A percentile compares a stretch with the other conserved stretches of the same genome.
Evolutionary conservation across 495 filamentous ascomycete genomes (phyloP).

Genomic region (Penicillium simplicissimum): DNA sequence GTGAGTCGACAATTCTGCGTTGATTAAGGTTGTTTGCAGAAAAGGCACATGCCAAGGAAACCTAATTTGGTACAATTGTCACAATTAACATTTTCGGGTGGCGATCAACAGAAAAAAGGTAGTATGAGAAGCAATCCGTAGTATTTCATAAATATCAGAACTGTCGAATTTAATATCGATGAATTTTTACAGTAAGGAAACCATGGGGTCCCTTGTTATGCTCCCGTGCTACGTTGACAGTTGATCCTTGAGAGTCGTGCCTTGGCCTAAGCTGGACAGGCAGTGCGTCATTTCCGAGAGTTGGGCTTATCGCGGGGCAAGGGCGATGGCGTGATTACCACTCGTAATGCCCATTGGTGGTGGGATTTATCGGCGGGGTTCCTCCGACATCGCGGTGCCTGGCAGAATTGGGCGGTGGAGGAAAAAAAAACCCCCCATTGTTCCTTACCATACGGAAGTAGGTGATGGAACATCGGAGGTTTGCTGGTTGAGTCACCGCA

Average conservation of each 20-base stretch:
- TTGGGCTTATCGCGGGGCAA: constrained; percentile 3
- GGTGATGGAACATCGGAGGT: constrained; percentile 4
- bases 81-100: neutral
- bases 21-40: constrained; percentile 6
- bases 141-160: neutral
- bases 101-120: constrained; percentile 1
- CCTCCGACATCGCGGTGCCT: constrained; percentile 22
- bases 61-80: neutral
- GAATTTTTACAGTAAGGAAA: neutral
- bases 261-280: too few relatives aligned
- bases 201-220: too few relatives aligned
- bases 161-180: neutral
- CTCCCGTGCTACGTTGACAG: too few relatives aligned
- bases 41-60: constrained; percentile 4
- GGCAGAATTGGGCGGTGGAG: constrained; percentile 17
- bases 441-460: too few relatives aligned
- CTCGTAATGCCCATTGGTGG: neutral
- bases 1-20: neutral
- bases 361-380: constrained; percentile 9
- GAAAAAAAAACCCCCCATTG: constrained; percentile 27
- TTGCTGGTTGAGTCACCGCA: constrained; percentile 11
- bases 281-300: neutral
- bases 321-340: constrained; percentile 18
- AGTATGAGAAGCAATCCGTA: neutral
- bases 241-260: too few relatives aligned